Evolutionary conservation across 1,139 yeast genomes (phyloP), one percentile per base, ranked within the genome.

Genomic region (Taphrina pruni): DNA sequence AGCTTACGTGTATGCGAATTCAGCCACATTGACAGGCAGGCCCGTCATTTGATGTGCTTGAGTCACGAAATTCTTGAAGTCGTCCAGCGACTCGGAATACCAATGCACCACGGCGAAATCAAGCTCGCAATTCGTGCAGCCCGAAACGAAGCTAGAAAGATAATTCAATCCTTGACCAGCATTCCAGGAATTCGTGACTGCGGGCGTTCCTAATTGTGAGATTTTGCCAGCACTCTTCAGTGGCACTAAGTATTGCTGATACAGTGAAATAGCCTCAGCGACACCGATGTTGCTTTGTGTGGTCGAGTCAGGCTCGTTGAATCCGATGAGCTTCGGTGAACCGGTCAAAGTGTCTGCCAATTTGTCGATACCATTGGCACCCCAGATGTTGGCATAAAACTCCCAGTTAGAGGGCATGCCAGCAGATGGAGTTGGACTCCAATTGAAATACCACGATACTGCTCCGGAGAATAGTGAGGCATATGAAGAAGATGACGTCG

Each of bases 231-330:
- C 38, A 14, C 41, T 20, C 51, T 54, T 52, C 48, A 60, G 43
- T 20, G 66, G 66, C 3, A 41, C 52, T 17, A 66, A 26, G 48
- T 66, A 66, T 43, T 66, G 69, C 45, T 54, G 43, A 38, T 57
- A 66, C 38, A 66, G 35, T 6, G 41, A 35, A 14, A 57, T 51
- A n/a, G 69, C 69, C 20, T 21, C 48, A 21, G 52, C n/a, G 11
- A 64, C 60, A 20, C 46, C 58, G 35, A 60, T 58, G 50, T 66
- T 60, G 46, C 58, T 45, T 36, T 66, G 69, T 7, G 61, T 60
- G 35, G 56, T 38, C n/a, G 67, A 64, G 21, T 64, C 67, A 36
- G 69, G 69, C 55, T 66, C 69, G 39, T 66, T 66, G 69, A 66
- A 66, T 9, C 69, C 69, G 12, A 66, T 52, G 14, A 66, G 38